Evolutionary conservation across 208 protist species (phyloP).

Genomic region (Strigomonas galati): DNA sequence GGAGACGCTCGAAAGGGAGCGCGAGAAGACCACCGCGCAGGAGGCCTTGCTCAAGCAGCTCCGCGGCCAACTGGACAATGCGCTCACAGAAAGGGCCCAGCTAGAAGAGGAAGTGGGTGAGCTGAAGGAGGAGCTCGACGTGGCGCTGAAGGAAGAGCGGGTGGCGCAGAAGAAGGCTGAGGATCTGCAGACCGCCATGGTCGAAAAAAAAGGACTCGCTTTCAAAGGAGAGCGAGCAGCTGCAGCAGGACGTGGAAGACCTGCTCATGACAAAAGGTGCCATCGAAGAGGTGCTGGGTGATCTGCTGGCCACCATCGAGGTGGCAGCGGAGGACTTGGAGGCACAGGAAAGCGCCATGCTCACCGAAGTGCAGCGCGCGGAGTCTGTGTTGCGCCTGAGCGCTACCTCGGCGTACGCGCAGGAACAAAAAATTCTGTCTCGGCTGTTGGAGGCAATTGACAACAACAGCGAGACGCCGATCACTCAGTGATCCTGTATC

Average conservation of each 20-base stretch:
- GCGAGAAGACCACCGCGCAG: background rate
- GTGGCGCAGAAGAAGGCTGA: background rate
- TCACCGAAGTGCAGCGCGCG: constrained; percentile 15
- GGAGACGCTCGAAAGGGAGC: constrained; percentile 2
- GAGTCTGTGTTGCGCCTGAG: constrained; percentile 19
- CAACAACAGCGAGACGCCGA: background rate
- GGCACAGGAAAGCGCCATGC: constrained; percentile 14
- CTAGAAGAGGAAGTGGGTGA: constrained; percentile 4
- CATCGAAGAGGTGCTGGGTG: constrained; percentile 10
- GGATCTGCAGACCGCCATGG: no score
- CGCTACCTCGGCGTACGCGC: constrained; percentile 11
- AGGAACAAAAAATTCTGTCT: constrained; percentile 16
- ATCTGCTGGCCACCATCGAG: constrained; percentile 15
- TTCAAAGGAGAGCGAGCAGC: constrained; percentile 4
- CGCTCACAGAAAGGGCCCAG: no score
- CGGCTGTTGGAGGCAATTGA: constrained; percentile 8
- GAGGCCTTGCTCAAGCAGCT: background rate
- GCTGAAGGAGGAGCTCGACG: constrained; percentile 7
- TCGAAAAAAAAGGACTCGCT: constrained; percentile 6
- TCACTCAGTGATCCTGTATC: no score
- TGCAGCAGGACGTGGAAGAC: constrained; percentile 15
- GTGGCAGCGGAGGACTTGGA: constrained; percentile 18
- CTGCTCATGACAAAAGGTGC: constrained; percentile 10
- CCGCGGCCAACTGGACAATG: no score
- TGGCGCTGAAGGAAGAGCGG: background rate